Evolutionary conservation across 2,329 filamentous ascomycete species (phyloP).

Genomic region (Colletotrichum salicis): DNA sequence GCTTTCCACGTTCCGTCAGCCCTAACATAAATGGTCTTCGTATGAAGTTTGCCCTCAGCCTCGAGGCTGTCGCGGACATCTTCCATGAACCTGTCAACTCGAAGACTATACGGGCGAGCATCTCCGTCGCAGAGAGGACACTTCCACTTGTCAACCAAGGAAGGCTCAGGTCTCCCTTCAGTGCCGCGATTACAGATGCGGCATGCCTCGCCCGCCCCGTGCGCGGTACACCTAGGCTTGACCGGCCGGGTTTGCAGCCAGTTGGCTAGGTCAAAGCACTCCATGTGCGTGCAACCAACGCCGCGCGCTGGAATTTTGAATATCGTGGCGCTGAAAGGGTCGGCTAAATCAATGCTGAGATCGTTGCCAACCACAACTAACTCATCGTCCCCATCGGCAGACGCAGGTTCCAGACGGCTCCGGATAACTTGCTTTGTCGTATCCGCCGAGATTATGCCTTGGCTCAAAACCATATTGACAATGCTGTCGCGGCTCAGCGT

Average conservation of each 20-base stretch:
- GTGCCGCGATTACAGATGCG: constrained; percentile 36
- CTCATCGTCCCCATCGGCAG: constrained; percentile 66
- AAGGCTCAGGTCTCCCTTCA: constrained; percentile 54
- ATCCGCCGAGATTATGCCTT: constrained; percentile 52
- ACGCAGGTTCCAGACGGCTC: constrained; percentile 49
- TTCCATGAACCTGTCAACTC: constrained; percentile 79
- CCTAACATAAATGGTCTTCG: constrained; percentile 45
- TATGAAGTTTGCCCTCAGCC: constrained; percentile 35
- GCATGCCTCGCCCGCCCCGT: constrained; percentile 49
- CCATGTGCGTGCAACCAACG: constrained; percentile 75
- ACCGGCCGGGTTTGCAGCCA: constrained; percentile 76
- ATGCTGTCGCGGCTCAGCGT: constrained; percentile 60
- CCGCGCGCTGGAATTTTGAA: constrained; percentile 80
- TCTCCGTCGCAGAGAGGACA: constrained; percentile 87
- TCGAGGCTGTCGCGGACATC: constrained; percentile 67
- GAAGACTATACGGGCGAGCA: constrained; percentile 76
- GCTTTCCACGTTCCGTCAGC: constrained; percentile 48
- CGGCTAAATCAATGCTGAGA: constrained; percentile 71
- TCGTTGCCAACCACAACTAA: constrained; percentile 67
- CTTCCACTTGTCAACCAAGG: constrained; percentile 78
- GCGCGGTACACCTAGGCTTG: constrained; percentile 53
- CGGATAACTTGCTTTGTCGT: constrained; percentile 69
- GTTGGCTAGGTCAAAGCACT: constrained; percentile 90
- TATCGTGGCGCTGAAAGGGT: constrained; percentile 73
- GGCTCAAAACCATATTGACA: constrained; percentile 50